Percentiles rank a stretch among this genome's conserved stretches.
phyloP scores from a whole-genome alignment of 1,139 yeast species.

The Pichia inconspicua region DNA sequence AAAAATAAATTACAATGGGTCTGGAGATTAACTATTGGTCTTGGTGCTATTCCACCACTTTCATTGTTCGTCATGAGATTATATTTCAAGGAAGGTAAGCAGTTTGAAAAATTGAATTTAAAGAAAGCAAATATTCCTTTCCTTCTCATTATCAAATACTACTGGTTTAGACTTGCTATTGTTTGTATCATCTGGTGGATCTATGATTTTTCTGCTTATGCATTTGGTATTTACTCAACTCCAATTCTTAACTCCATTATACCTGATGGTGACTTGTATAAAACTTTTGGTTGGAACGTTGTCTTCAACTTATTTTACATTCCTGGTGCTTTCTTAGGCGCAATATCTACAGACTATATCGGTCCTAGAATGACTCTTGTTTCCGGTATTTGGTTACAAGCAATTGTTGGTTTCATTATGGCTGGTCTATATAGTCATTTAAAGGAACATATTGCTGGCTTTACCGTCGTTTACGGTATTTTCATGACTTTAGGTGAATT shows the following conservation, averaged over 20 bases:
- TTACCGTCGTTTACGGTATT: constrained; percentile 80
- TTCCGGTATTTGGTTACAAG: constrained; percentile 64
- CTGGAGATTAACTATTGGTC: constrained; percentile 87
- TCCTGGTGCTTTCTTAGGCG: constrained; percentile 87
- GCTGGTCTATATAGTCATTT: constrained; percentile 59
- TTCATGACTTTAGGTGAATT: constrained; percentile 84
- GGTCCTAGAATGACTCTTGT: constrained; percentile 81
- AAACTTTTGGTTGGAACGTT: constrained; percentile 87
- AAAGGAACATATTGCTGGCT: constrained; percentile 59
- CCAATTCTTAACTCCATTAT: constrained; percentile 54
- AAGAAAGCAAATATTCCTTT: constrained; percentile 61
- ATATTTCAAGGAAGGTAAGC: constrained; percentile 64
- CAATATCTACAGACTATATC: constrained; percentile 68
- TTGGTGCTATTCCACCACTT: constrained; percentile 88
- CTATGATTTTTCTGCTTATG: constrained; percentile 81
- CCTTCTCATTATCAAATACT: constrained; percentile 62
- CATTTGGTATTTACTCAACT: constrained; percentile 79
- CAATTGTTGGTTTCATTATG: constrained; percentile 78
- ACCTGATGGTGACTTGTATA: constrained; percentile 56
- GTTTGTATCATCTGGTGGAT: constrained; percentile 83
- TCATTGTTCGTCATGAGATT: constrained; percentile 70
- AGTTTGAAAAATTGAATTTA: constrained; percentile 64
- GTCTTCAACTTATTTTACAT: constrained; percentile 80
- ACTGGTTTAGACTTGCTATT: constrained; percentile 70
- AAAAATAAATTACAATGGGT: constrained; percentile 65